Percentiles rank a stretch among this genome's conserved stretches.
These are phyloP conservation scores for Euphorbia lathyris DNA, from an alignment of 345 rosid genomes.

Conservation along the genomic window DNA sequence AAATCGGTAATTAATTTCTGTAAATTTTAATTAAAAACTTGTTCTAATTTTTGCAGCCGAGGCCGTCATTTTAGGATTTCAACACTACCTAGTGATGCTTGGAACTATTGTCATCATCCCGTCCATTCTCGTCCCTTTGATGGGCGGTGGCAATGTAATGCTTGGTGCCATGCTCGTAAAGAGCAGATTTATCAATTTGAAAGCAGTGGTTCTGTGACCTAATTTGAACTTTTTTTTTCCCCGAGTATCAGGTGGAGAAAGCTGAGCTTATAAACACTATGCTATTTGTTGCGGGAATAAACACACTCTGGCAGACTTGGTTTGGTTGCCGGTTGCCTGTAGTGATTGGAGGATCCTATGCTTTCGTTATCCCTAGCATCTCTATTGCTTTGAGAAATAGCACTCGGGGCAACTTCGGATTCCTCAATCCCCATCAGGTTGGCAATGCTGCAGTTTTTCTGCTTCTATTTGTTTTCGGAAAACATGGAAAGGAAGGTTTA, in stretches of 20 bases:
- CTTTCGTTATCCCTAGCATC: conserved; percentile 64
- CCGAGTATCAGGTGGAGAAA: conserved; percentile 57
- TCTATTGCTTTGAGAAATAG: conserved; percentile 55
- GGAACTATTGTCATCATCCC: conserved; percentile 77
- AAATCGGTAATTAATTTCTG: too few species aligned
- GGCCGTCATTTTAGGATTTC: conserved; percentile 69
- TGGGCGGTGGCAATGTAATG: conserved; percentile 86
- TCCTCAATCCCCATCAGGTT: conserved; percentile 56
- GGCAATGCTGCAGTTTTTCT: background rate
- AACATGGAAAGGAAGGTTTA: background rate
- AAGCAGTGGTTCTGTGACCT: background rate
- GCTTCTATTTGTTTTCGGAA: background rate
- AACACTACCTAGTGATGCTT: conserved; percentile 89
- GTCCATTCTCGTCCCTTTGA: conserved; percentile 61
- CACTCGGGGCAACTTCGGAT: conserved; percentile 20
- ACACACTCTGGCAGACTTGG: conserved; percentile 64
- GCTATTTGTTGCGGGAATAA: conserved; percentile 73
- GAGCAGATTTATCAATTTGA: background rate
- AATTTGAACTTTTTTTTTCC: background rate
- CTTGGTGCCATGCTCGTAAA: background rate
- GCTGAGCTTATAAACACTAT: conserved; percentile 70
- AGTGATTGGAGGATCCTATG: conserved; percentile 72
- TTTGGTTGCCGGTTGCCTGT: conserved; percentile 86
- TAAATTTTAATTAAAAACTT: conserved; percentile 5
- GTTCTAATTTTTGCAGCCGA: conserved; percentile 49